Base-by-base conservation (phyloP, 1,284 basidiomycete genomes). In the Exobasidium rhododendri region DNA sequence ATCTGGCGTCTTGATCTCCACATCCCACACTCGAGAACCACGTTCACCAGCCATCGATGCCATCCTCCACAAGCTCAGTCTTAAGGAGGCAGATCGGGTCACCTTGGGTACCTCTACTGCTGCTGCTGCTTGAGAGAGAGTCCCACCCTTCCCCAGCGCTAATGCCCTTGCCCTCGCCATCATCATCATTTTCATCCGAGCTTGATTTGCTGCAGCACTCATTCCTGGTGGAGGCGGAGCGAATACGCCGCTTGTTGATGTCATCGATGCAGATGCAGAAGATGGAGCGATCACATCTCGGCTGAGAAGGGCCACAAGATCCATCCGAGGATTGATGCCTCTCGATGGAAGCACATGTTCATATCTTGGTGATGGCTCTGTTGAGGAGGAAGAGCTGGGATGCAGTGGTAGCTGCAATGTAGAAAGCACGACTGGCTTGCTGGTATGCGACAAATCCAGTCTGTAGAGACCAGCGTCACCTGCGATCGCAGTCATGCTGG, bases 61-160 rank as follows among this genome's bases (percentile, higher is more conserved):
- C 52, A 55, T 55, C 28, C 52, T 20, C 52, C 52, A 55, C n/a
- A 55, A 29, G 52, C 52, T 55, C 13, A 55, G 14, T 3, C 29
- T 26, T 6, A 55, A 20, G 3, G 22, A 4, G 22, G 52, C 32
- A 22, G 20, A 55, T 44, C 40, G 31, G 3, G 52, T 55, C 22
- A 55, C 32, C 22, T 20, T 20, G 22, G 52, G 52, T 2, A 29
- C 3, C 5, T 35, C 22, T 40, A 29, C 22, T 44, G 52, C 17
- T 6, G 52, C 28, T 31, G n/a, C 17, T 17, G 7, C 26, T 31
- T 14, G 14, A 2, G 29, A 26, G 3, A 31, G 26, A 14, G 13
- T 26, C 35, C 22, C 28, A 11, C n/a, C 29, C 4, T 20, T 20
- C 17, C 29, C 31, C 5, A 31, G 20, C 3, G 52, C 52, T 11